Evolutionary conservation across 805 yeast genomes (phyloP), one percentile per base, ranked within the genome.

Genomic region (Isabelozyma rhagii): DNA sequence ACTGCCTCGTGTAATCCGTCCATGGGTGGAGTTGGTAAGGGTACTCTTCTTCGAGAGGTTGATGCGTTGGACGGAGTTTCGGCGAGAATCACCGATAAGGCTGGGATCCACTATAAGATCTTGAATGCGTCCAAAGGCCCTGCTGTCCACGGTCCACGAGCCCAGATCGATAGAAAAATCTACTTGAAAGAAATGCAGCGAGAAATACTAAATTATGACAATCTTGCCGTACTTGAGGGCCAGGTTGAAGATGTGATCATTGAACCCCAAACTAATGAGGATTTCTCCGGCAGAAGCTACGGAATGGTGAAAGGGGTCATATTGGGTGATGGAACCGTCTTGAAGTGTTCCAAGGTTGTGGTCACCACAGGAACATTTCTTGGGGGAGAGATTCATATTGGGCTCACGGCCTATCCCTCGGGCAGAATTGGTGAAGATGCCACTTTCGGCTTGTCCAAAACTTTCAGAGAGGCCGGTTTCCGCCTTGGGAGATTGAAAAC

Each of bases 11-110:
- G 99, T 66, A 94, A 94, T 64, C 99, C 99, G 8, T 91, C 89
- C 41, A 89, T 91, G 86, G 99, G 99, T 38, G 99, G 99, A 53
- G 92, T 94, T 48, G 99, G 99, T 0, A 94, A 94, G 62, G 99
- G 99, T 13, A 93, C 97, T 0, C 71, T 94, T 41, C 71, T 94
- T 39, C 80, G 89, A 55, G 99, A 94, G 69, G 90, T 94, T 11
- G 99, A 94, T 72, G 98, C 99, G 0, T 71, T 94, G 43, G 99
- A 93, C 66, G 99, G 99, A 8, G 87, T 93, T 0, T 83, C 96
- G 4, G 84, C 92, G 0, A 74, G 80, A 51, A 82, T 94, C n/a
- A 91, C 94, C 1, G 99, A 94, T 68, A 74, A 79, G 58, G 96
- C 98, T 0, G 99, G 98, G 0, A 87, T 92, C 29, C 97, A 92